Percentiles rank a stretch among this genome's conserved stretches.
Evolutionary conservation across 202 grass and related monocot genomes (phyloP).

Genomic region (Hordeum pubiflorum): DNA sequence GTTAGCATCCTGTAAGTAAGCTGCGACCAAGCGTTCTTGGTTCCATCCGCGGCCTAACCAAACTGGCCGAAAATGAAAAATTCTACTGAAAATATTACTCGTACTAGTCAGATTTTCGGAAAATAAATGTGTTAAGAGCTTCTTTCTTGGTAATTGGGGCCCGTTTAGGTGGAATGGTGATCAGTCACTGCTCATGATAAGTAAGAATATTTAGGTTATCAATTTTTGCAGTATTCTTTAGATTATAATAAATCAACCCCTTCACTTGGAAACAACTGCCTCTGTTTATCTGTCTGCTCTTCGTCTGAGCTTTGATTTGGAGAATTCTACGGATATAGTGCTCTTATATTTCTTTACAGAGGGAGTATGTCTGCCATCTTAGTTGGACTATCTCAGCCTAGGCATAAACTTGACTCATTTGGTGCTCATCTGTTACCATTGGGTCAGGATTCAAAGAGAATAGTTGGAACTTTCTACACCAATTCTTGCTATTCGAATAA

Average conservation of each 20-base stretch:
- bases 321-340: neutral
- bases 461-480: neutral
- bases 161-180: neutral
- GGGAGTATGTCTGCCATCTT: neutral
- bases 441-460: neutral
- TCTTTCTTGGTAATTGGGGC: neutral
- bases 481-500: neutral
- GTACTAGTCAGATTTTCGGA: neutral
- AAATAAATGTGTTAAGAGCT: neutral
- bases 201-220: neutral
- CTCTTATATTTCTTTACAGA: neutral
- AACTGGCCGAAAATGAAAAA: neutral
- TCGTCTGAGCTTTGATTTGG: neutral
- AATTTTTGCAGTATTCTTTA: neutral
- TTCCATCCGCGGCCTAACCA: neutral
- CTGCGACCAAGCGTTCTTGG: neutral
- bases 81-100: neutral
- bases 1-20: neutral
- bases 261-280: neutral
- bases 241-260: neutral
- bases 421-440: neutral
- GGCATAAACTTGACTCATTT: neutral
- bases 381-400: slow-evolving; percentile 1
- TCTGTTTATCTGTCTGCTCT: neutral
- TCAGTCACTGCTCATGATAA: neutral